phyloP scores from a whole-genome alignment of 1,284 basidiomycete species.

The Boletus nobilissimus region DNA sequence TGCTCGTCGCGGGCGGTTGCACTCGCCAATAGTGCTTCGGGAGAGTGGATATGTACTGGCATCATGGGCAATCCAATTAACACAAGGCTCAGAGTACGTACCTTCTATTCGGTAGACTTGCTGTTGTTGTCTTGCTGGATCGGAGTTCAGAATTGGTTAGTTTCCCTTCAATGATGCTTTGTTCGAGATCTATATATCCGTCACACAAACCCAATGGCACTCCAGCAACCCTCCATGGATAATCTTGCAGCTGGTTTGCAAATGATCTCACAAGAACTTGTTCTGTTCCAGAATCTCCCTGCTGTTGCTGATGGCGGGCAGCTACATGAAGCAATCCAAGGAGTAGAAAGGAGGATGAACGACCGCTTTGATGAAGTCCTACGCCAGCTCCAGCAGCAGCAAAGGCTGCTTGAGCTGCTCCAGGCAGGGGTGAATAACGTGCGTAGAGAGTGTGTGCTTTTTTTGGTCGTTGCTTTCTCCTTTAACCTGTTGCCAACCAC shows the following conservation, averaged over 20 bases:
- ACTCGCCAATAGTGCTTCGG: constrained; percentile 70
- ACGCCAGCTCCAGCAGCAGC: background rate
- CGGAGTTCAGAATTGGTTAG: too few species aligned
- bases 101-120: constrained; percentile 70
- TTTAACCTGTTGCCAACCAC: background rate
- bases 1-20: constrained; percentile 70
- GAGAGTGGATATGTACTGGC: constrained; percentile 66
- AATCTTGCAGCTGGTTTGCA: background rate
- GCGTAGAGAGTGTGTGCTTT: background rate
- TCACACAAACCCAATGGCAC: background rate
- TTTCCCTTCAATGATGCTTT: background rate
- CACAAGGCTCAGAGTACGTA: constrained; percentile 44
- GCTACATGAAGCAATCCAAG: background rate
- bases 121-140: constrained; percentile 29
- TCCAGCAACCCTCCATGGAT: background rate
- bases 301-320: background rate
- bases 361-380: background rate
- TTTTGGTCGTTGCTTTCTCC: background rate
- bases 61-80: background rate
- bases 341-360: background rate
- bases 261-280: background rate
- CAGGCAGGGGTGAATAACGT: background rate
- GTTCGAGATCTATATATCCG: background rate
- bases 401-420: background rate
- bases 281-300: background rate